Base-by-base conservation (phyloP, 345 rosid genomes). In the Orychophragmus violaceus region DNA sequence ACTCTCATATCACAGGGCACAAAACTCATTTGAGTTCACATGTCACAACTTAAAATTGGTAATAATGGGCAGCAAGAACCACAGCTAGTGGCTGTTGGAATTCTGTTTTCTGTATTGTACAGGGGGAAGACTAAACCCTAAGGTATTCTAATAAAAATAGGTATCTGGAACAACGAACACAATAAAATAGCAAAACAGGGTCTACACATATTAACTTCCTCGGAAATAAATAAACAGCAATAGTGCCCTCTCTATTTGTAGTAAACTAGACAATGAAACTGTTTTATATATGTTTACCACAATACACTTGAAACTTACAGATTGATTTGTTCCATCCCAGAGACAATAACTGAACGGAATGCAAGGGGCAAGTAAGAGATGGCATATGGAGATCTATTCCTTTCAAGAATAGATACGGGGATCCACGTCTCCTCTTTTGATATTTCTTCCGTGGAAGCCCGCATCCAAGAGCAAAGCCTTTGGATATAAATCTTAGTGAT, bases 381-480 rank as follows among this genome's bases (percentile, higher is more conserved):
- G 32, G 83, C 71, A 68, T 87, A 88, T 25, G 95, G 93, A 77
- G 99, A 90, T 76, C 75, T 84, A 70, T 90, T 90, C 81, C 99
- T 83, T 77, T 88, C 99, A 72, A 94, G 97, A 75, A 85, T 73
- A 58, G 93, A 90, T 16, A 94, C 96, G 2, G 90, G 84, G 55
- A 88, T 64, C 99, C 96, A 94, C 17, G 86, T 83, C 81, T 94
- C 97, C 54, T 88, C 93, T 76, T 80, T 84, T 19, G 95, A 82
- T 71, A 88, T 78, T 68, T 70, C 84, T 54, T 88, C 97, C 8
- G 84, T 81, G 16, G 89, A 81, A 49, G 79, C 81, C 68, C 97
- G 83, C 97, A 94, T 85, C 97, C 97, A 94, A 36, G 96, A 88
- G 82, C 99, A 94, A 55, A 94, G 88, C 82, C 97, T 84, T 59